phyloP scores from a whole-genome alignment of 495 filamentous ascomycete species.

The Cryomyces minteri region DNA sequence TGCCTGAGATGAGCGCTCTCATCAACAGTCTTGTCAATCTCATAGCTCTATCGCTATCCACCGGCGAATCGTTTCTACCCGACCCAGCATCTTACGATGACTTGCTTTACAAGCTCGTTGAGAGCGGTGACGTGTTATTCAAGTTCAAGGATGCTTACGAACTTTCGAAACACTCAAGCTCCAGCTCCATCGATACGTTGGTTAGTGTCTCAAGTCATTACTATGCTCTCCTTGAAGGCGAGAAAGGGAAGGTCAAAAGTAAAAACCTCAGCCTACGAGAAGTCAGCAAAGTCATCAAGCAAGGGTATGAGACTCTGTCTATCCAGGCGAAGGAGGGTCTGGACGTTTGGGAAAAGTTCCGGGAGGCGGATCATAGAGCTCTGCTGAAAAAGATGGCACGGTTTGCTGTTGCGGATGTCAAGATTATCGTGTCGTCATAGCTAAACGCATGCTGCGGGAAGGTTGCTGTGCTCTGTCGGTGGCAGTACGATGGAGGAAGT shows the following conservation, averaged over 20 bases:
- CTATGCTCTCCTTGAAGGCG: slow-evolving; percentile 54
- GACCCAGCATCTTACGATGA: slow-evolving; percentile 81
- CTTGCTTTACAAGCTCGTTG: slow-evolving; percentile 94
- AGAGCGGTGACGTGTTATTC: slow-evolving; percentile 64
- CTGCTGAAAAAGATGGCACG: slow-evolving; percentile 67
- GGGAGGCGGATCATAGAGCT: slow-evolving; percentile 54
- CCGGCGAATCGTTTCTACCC: slow-evolving; percentile 85
- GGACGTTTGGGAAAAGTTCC: slow-evolving; percentile 56
- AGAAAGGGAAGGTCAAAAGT: slow-evolving; percentile 25
- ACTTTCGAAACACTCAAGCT: slow-evolving; percentile 31
- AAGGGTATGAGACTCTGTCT: slow-evolving; percentile 84
- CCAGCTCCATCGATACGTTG: slow-evolving; percentile 57
- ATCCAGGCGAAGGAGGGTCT: slow-evolving; percentile 71
- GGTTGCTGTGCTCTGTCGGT: too few relatives aligned
- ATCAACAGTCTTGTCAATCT: slow-evolving; percentile 63
- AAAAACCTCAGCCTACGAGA: slow-evolving; percentile 61
- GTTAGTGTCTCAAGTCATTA: slow-evolving; percentile 78
- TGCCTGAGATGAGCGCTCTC: slow-evolving; percentile 37
- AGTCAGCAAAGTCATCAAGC: slow-evolving; percentile 80
- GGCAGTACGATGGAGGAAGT: too few relatives aligned
- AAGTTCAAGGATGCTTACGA: slow-evolving; percentile 68
- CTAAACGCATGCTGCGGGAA: too few relatives aligned
- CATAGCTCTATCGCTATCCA: slow-evolving; percentile 70
- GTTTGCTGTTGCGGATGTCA: slow-evolving; percentile 52
- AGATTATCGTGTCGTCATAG: slow-evolving; percentile 4